These are phyloP conservation scores for Colletotrichum gloeosporioides DNA, from an alignment of 2,329 filamentous ascomycete genomes.

Conservation along the genomic window DNA sequence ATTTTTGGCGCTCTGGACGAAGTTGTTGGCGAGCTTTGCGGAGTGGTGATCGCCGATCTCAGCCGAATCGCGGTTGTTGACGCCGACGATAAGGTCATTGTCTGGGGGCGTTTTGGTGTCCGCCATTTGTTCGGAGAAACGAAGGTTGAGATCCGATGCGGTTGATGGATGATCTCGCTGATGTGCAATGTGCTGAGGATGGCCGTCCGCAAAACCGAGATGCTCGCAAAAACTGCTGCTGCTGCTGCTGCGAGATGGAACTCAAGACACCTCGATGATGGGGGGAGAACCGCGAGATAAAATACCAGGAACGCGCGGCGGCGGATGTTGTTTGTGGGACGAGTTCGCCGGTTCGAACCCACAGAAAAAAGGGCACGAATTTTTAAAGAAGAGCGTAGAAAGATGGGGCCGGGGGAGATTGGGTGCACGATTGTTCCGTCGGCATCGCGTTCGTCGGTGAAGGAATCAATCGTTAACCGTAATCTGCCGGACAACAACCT, in stretches of 20 bases:
- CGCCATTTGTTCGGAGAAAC: slow-evolving; percentile 2
- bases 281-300: not conserved
- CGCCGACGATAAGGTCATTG: slow-evolving; percentile 2
- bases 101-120: not conserved
- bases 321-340: slow-evolving; percentile 8
- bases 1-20: slow-evolving; percentile 50
- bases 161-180: not conserved
- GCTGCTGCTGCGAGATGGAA: not conserved
- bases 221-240: not conserved
- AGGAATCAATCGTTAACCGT: not conserved
- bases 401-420: slow-evolving; percentile 14
- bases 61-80: slow-evolving; percentile 5
- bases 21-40: slow-evolving; percentile 32
- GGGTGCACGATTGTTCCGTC: not conserved
- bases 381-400: slow-evolving; percentile 17
- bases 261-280: not conserved
- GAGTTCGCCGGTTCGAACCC: not conserved
- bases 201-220: not conserved
- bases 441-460: not conserved
- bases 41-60: slow-evolving; percentile 4
- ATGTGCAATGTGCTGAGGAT: not conserved
- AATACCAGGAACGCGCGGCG: not conserved
- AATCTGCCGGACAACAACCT: not conserved
- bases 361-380: slow-evolving; percentile 21
- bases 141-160: not conserved